Evolutionary conservation across 179 eudicot genomes (phyloP), one percentile per base, ranked within the genome.

Genomic region (Beta macrorhiza): DNA sequence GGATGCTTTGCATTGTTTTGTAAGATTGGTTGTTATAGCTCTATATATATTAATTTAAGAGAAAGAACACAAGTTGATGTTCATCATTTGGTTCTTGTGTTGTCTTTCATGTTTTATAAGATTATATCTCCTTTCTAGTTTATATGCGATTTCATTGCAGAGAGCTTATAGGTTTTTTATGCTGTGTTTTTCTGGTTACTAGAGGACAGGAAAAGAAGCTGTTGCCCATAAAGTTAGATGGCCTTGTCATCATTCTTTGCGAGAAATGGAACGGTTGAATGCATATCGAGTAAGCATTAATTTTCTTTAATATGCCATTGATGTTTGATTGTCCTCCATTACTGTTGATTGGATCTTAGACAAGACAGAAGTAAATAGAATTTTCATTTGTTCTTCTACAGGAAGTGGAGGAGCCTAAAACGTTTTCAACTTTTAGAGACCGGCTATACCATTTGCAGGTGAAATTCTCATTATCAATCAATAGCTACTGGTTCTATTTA

Each of bases 391-490:
- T 79, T 79, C 85, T 87, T 65, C 45, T 77, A 72, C 90, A 96
- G 99, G 86, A 88, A 78, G 85, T 84, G 56, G 94, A 89, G 84
- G 89, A 92, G 83, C 91, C 97, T 45, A 86, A 84, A 82, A 79
- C 81, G 49, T 94, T 92, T 85, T 88, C 95, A 79, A 91, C 98
- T 42, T 96, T 96, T 87, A 91, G 87, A 78, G 98, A 96, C 84
- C 90, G 98, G 76, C 90, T 96, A 59, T 88, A 81, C 52, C 89
- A 91, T 89, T 91, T 96, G 74, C 98, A 96, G 96, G 99, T 86
- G 85, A 79, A 20, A 61, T 56, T 64, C 13, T 61, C 47, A 74
- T 51, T 19, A 53, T 77, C n/a, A 20, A 14, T 77, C 49, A 9
- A 32, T 79, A 56, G 22, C 14, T 53, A 45, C 63, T 77, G 64